Conservation (phyloP, 371 early-diverging fungal species). For the Batrachochytrium dendrobatidis region DNA sequence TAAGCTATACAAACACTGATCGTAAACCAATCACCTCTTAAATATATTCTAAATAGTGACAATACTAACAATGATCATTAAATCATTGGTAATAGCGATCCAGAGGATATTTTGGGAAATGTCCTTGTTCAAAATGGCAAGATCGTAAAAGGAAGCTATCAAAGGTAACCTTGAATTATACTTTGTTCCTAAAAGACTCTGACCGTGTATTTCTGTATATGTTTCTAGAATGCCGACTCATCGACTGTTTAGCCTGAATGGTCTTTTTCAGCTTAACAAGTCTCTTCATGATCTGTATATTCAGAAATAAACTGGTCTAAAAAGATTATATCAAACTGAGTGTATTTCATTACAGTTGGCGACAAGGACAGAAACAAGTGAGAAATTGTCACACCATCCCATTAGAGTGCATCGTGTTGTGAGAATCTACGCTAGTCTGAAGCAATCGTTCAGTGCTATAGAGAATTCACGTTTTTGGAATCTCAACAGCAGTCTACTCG, state of each 20-base stretch:
- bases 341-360: too few species aligned
- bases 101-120: constrained; percentile 77
- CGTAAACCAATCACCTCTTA: background rate
- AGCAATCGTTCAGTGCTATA: too few species aligned
- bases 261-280: constrained; percentile 60
- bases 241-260: constrained; percentile 58
- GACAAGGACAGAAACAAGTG: too few species aligned
- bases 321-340: too few species aligned
- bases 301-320: too few species aligned
- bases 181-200: background rate
- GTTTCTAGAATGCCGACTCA: constrained; percentile 62
- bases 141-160: constrained; percentile 42
- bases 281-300: constrained; percentile 40
- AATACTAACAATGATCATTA: too few species aligned
- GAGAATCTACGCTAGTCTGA: too few species aligned
- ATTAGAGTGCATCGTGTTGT: too few species aligned
- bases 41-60: background rate
- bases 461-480: too few species aligned
- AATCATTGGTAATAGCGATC: constrained; percentile 36
- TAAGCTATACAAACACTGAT: background rate
- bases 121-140: constrained; percentile 38
- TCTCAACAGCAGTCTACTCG: too few species aligned
- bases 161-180: constrained; percentile 23
- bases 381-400: too few species aligned
- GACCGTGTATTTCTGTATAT: background rate